phyloP scores from a whole-genome alignment of 148 eudicot species.

The Suaeda aralocaspica region DNA sequence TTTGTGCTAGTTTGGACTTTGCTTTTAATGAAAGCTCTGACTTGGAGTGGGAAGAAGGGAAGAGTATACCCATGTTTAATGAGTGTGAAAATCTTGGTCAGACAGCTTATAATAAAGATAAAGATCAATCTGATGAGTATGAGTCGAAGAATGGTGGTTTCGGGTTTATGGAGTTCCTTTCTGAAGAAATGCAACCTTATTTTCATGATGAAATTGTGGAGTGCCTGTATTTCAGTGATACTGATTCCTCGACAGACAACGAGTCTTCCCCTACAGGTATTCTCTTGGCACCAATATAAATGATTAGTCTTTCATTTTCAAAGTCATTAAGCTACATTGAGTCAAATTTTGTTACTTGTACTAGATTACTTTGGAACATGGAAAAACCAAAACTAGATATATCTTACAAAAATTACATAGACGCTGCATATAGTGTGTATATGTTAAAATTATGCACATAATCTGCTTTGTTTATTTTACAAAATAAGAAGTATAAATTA shows the following conservation, averaged over 20 bases:
- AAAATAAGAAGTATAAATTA: no score
- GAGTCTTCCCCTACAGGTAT: constrained; percentile 25
- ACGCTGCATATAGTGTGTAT: no score
- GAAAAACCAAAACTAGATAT: not conserved
- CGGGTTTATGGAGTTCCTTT: not conserved
- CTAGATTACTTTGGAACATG: not conserved
- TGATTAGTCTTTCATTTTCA: not conserved
- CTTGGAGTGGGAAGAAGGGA: constrained; percentile 69
- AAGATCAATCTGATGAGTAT: constrained; percentile 15
- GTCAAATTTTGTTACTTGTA: no score
- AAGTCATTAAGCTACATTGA: not conserved
- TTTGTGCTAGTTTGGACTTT: constrained; percentile 26
- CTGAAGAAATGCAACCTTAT: not conserved
- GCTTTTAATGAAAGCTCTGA: constrained; percentile 38
- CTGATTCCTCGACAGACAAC: constrained; percentile 30
- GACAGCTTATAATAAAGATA: constrained; percentile 23
- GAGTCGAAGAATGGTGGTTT: not conserved
- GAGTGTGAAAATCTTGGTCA: constrained; percentile 6
- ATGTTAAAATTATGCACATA: not conserved
- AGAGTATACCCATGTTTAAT: constrained; percentile 16
- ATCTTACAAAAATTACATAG: no score
- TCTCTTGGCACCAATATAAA: not conserved
- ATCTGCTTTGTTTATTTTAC: no score
- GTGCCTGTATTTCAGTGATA: constrained; percentile 20
- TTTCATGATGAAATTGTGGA: not conserved